Percentiles rank a stretch among this genome's conserved stretches.
Conservation (phyloP, 371 early-diverging fungal species). For the Blakeslea trispora region DNA sequence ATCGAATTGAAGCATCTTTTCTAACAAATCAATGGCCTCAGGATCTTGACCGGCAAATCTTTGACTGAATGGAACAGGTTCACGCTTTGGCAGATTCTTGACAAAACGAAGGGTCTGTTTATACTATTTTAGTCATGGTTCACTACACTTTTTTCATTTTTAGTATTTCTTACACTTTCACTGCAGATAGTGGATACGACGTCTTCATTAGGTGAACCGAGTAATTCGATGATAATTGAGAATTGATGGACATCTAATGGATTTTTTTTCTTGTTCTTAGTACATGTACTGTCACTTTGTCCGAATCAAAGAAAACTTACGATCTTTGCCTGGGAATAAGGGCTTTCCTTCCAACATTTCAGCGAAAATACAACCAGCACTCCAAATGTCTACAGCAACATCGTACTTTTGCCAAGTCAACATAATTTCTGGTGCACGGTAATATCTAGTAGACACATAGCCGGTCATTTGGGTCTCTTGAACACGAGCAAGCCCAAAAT, state of each 20-base stretch:
- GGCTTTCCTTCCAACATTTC: slow-evolving; percentile 97
- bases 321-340: slow-evolving; percentile 96
- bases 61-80: slow-evolving; percentile 77
- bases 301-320: slow-evolving; percentile 38
- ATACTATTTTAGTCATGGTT: neutral
- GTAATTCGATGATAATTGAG: slow-evolving; percentile 88
- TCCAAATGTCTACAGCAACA: slow-evolving; percentile 99
- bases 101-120: slow-evolving; percentile 91
- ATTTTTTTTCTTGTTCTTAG: no score
- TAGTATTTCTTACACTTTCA: slow-evolving; percentile 68
- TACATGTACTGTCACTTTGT: neutral
- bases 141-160: neutral
- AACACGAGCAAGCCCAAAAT: slow-evolving; percentile 95
- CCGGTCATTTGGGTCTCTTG: slow-evolving; percentile 94
- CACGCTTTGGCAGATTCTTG: slow-evolving; percentile 80
- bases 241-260: slow-evolving; percentile 90
- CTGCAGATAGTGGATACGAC: slow-evolving; percentile 92
- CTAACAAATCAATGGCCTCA: slow-evolving; percentile 86
- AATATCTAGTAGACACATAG: slow-evolving; percentile 97
- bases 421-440: slow-evolving; percentile 99
- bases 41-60: slow-evolving; percentile 51
- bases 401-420: slow-evolving; percentile 98
- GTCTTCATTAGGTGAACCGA: slow-evolving; percentile 94
- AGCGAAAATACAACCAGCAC: slow-evolving; percentile 98
- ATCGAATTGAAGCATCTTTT: slow-evolving; percentile 91